These are phyloP conservation scores for Talinum fruticosum DNA, from an alignment of 148 eudicot species.

Conservation along the genomic window DNA sequence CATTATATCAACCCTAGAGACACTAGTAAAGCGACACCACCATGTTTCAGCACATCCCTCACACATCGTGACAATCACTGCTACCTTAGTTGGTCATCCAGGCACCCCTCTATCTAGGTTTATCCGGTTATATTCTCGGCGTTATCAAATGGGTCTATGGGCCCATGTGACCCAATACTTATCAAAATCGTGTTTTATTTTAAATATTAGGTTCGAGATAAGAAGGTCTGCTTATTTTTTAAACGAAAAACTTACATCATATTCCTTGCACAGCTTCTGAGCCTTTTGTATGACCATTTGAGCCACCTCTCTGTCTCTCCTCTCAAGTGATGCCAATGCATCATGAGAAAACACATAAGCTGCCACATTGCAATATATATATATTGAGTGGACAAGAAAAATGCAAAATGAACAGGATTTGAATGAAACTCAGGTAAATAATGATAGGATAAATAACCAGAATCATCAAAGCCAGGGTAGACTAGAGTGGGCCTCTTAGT, in stretches of 20 bases:
- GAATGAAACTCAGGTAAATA: background rate
- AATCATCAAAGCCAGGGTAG: slow-evolving; percentile 38
- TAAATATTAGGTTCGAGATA: too few species aligned
- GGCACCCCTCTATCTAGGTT: too few species aligned
- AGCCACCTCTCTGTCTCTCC: slow-evolving; percentile 58
- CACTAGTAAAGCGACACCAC: background rate
- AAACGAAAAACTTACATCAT: slow-evolving; percentile 29
- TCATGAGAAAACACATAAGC: slow-evolving; percentile 50
- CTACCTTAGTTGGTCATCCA: too few species aligned
- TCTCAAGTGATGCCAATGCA: slow-evolving; percentile 49
- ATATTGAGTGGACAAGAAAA: too few species aligned
- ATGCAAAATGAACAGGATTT: too few species aligned
- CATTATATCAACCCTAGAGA: background rate
- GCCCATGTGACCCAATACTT: too few species aligned
- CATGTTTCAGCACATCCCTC: too few species aligned
- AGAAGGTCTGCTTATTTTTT: too few species aligned
- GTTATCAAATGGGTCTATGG: too few species aligned
- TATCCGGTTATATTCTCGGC: too few species aligned
- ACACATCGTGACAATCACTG: too few species aligned
- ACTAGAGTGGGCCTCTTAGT: slow-evolving; percentile 43
- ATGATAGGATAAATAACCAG: slow-evolving; percentile 28
- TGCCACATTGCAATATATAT: slow-evolving; percentile 8
- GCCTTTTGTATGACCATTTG: slow-evolving; percentile 51
- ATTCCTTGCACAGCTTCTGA: slow-evolving; percentile 45
- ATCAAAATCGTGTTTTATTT: too few species aligned